phyloP scores from a whole-genome alignment of 1,284 basidiomycete species.

The Inonotus obliquus region DNA sequence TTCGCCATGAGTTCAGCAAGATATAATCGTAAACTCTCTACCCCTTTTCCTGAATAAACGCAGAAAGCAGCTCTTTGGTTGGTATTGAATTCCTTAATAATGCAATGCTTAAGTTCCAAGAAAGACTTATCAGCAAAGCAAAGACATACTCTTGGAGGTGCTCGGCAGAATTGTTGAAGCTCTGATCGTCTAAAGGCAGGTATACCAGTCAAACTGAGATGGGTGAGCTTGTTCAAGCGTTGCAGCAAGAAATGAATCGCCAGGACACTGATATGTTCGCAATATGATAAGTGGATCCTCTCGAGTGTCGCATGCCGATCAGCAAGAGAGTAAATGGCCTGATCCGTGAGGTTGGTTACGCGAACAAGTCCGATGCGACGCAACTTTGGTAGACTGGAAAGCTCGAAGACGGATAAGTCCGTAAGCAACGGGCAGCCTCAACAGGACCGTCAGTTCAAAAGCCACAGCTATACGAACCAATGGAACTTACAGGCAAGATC shows the following conservation, averaged over 20 bases:
- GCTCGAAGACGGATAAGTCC: conserved; percentile 91
- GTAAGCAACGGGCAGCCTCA: conserved; percentile 85
- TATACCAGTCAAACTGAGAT: conserved; percentile 95
- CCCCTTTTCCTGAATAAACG: conserved; percentile 93
- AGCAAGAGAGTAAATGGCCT: conserved; percentile 85
- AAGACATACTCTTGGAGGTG: conserved; percentile 73
- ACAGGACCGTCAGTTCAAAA: not conserved
- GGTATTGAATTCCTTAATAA: conserved; percentile 81
- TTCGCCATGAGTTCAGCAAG: conserved; percentile 68
- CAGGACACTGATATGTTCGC: conserved; percentile 90
- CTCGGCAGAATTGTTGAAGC: conserved; percentile 86
- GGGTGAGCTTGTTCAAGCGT: conserved; percentile 84
- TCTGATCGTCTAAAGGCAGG: conserved; percentile 84
- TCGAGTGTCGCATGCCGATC: conserved; percentile 83
- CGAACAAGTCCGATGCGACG: conserved; percentile 94
- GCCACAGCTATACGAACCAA: not conserved
- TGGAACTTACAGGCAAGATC: conserved; percentile 86
- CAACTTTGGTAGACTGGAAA: conserved; percentile 86
- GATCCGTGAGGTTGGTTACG: conserved; percentile 89
- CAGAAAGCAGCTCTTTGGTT: conserved; percentile 93
- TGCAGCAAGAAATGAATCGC: conserved; percentile 90
- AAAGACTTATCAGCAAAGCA: not conserved
- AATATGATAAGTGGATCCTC: conserved; percentile 96
- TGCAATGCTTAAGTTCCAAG: not conserved
- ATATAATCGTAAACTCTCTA: conserved; percentile 78